Conservation (phyloP, 2,329 filamentous ascomycete genomes). For the Trichophyton verrucosum region DNA sequence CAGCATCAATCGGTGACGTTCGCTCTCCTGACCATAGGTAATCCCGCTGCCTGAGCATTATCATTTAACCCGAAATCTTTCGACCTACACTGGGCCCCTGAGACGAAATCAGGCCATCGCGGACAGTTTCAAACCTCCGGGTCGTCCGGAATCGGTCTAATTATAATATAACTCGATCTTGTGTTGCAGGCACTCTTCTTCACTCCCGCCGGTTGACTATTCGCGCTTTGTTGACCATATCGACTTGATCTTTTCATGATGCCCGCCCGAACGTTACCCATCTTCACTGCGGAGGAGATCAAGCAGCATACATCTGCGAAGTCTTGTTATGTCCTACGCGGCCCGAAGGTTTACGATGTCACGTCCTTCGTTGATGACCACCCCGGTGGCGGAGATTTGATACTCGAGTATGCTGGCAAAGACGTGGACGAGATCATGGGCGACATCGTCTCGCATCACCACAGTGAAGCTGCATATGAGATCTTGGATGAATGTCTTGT, state of each 20-base stretch:
- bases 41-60: background rate
- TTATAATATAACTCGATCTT: background rate
- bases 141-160: conserved; percentile 4
- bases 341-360: conserved; percentile 84
- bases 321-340: conserved; percentile 88
- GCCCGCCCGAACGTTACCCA: conserved; percentile 71
- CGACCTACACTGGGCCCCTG: background rate
- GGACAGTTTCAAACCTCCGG: conserved; percentile 1
- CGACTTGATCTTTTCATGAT: conserved; percentile 37
- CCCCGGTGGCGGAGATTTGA: conserved; percentile 76
- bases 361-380: conserved; percentile 84
- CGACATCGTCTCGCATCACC: conserved; percentile 68
- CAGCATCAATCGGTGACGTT: background rate
- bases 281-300: conserved; percentile 68
- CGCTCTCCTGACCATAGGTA: background rate
- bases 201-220: background rate
- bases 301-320: conserved; percentile 63
- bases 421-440: conserved; percentile 73
- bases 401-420: conserved; percentile 80
- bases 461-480: conserved; percentile 91
- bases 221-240: background rate
- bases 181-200: background rate
- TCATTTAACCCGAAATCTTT: background rate
- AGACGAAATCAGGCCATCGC: conserved; percentile 4
- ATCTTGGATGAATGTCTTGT: conserved; percentile 78